Conservation (phyloP, 2,329 filamentous ascomycete genomes). For the Teratosphaeria viscida region DNA sequence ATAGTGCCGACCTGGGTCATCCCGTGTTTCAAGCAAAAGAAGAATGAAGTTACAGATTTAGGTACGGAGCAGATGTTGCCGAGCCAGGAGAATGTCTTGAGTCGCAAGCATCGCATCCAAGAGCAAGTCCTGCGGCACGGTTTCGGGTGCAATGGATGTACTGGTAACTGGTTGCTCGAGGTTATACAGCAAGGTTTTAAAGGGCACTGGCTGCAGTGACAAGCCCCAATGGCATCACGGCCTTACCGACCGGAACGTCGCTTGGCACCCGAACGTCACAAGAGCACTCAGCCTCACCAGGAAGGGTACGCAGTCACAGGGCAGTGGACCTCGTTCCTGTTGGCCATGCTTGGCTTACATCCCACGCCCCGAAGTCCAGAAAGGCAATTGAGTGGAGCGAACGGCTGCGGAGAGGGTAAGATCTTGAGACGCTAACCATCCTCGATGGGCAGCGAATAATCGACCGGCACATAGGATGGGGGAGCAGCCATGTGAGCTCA, state of each 20-base stretch:
- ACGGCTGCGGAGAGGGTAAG: conserved; percentile 2
- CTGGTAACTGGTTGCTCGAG: neutral
- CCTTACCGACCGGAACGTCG: neutral
- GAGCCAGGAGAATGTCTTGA: neutral
- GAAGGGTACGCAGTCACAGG: neutral
- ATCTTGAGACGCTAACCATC: neutral
- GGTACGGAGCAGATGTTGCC: neutral
- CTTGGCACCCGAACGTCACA: neutral
- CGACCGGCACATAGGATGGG: neutral
- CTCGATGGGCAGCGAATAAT: conserved; percentile 1
- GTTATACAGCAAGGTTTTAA: neutral
- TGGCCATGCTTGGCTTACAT: neutral
- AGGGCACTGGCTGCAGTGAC: neutral
- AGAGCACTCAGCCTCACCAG: neutral
- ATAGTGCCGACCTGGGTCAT: neutral
- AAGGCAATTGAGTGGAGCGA: conserved; percentile 5
- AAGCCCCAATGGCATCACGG: neutral
- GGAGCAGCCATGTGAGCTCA: conserved; percentile 2
- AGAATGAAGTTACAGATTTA: neutral
- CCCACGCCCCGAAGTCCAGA: conserved; percentile 6
- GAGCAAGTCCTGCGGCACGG: neutral
- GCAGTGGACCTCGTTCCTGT: neutral
- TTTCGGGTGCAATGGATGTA: neutral
- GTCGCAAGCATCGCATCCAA: neutral
- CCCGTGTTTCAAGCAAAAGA: neutral